A percentile compares a stretch with the other conserved stretches of the same genome.
phyloP scores from a whole-genome alignment of 306 rosid species.

The Delonix regia region DNA sequence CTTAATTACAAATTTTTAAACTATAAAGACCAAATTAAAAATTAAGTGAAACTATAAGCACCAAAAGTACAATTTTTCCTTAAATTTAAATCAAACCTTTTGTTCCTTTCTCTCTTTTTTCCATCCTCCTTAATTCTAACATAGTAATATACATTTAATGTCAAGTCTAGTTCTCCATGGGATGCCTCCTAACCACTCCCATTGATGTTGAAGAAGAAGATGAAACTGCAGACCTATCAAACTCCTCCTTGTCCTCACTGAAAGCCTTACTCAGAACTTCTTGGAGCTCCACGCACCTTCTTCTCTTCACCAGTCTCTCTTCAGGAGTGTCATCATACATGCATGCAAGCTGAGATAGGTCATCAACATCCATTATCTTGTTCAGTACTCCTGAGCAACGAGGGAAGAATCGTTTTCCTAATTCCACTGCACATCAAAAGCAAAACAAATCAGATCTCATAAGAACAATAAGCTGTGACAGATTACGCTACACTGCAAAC shows the following conservation, averaged over 20 bases:
- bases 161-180: constrained; percentile 25
- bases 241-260: constrained; percentile 63
- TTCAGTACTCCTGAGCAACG: constrained; percentile 71
- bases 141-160: not conserved
- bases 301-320: constrained; percentile 47
- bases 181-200: constrained; percentile 34
- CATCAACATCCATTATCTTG: constrained; percentile 74
- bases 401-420: constrained; percentile 77
- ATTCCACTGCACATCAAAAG: constrained; percentile 56
- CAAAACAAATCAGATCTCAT: not conserved
- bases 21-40: too few relatives aligned
- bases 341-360: constrained; percentile 58
- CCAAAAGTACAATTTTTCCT: too few relatives aligned
- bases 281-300: constrained; percentile 63
- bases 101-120: not conserved
- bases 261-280: constrained; percentile 60
- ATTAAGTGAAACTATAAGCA: too few relatives aligned
- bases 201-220: constrained; percentile 69
- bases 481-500: not conserved
- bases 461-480: not conserved
- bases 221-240: constrained; percentile 51
- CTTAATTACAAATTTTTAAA: too few relatives aligned
- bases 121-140: not conserved
- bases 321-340: constrained; percentile 54
- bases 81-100: not conserved